Evolutionary conservation across 140 eudicot species (phyloP), one percentile per base, ranked within the genome.

Genomic region (Senecio squalidus): DNA sequence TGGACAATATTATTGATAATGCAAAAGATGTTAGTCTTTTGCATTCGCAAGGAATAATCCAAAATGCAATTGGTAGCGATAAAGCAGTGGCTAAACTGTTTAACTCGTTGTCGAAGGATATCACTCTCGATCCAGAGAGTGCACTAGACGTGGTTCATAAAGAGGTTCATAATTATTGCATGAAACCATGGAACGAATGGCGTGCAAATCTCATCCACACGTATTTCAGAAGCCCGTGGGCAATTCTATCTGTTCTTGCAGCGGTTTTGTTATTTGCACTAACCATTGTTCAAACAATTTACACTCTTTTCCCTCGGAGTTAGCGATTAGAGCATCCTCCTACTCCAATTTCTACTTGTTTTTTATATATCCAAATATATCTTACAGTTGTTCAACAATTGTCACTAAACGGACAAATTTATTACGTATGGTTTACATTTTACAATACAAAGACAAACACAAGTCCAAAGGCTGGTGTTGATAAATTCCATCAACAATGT

Each of bases 181-280:
- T 15, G 24, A 62, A 76, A 33, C 79, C 59, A 1, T 75, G 84
- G 78, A 64, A 78, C 34, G 72, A 54, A 48, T 88, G 94, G 90
- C 85, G 94, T 2, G 96, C 94, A 0, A 76, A 75, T 59, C 81
- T 88, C 28, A 73, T 75, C 20, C 82, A 81, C 57, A 81, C 79
- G 20, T 88, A 84, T 61, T 81, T 81, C 60, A 59, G 74, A 53
- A 84, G 55, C 65, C 94, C 96, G 0, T 88, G 94, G 96, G 96
- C 79, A 6, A 76, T 73, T 20, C 16, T 80, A 17, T 78, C 94
- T 1, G 68, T 84, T 48, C 22, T 81, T 17, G 94, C 88, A 36
- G 94, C 91, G 1, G 31, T 74, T 11, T 64, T 82, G 5, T 76
- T 86, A 21, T 79, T 85, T 9, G 82, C 76, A 6, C 87, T 85